Evolutionary conservation across 495 filamentous ascomycete species (phyloP).

Genomic region (Tuber calosporum): DNA sequence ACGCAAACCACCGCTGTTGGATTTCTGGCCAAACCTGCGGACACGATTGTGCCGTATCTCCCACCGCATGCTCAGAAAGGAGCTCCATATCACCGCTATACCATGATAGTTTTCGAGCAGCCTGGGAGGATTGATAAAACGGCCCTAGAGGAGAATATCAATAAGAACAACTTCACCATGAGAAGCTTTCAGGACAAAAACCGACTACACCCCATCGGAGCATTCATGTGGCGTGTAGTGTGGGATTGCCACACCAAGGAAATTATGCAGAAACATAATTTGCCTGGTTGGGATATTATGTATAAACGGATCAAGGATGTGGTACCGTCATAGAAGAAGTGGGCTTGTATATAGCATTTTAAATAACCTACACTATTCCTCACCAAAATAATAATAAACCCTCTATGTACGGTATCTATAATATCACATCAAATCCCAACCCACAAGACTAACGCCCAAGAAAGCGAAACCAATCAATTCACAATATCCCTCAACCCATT

Average conservation of each 20-base stretch:
- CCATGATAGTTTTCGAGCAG: conserved; percentile 78
- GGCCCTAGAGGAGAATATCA: conserved; percentile 49
- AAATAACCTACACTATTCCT: neutral
- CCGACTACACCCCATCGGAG: conserved; percentile 65
- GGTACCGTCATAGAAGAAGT: conserved; percentile 7
- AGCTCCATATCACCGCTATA: conserved; percentile 79
- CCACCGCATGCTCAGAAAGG: conserved; percentile 84
- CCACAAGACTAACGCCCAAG: neutral
- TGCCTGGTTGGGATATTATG: conserved; percentile 71
- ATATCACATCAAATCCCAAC: neutral
- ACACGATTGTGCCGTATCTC: conserved; percentile 71
- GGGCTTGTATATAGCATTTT: conserved; percentile 3
- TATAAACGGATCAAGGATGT: conserved; percentile 63
- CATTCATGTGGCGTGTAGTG: conserved; percentile 73
- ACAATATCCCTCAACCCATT: conserved; percentile 19
- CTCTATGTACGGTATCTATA: neutral
- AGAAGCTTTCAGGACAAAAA: conserved; percentile 64
- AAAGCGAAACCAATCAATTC: conserved; percentile 4
- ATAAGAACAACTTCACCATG: conserved; percentile 62
- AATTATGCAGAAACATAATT: conserved; percentile 73
- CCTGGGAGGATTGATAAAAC: conserved; percentile 55
- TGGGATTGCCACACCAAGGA: conserved; percentile 82
- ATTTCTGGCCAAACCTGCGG: conserved; percentile 48
- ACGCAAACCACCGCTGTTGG: conserved; percentile 48
- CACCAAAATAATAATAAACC: neutral